These are phyloP conservation scores for Francoa sonchifolia DNA, from an alignment of 441 rosid genomes.

Conservation along the genomic window DNA sequence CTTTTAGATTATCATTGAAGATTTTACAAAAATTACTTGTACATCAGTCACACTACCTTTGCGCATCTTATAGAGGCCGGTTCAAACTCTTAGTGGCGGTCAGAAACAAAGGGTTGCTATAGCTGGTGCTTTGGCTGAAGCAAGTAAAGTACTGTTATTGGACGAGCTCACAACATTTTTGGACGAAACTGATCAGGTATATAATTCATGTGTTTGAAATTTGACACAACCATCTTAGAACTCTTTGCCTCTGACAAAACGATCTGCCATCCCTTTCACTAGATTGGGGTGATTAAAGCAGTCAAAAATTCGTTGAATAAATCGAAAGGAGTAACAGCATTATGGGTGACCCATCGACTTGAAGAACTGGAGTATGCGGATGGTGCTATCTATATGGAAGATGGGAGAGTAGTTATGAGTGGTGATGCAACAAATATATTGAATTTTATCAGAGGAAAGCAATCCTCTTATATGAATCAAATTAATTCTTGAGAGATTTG, in stretches of 20 bases:
- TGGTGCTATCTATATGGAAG: constrained; percentile 81
- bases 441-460: constrained; percentile 44
- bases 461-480: constrained; percentile 36
- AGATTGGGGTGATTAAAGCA: constrained; percentile 86
- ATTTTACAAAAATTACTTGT: background rate
- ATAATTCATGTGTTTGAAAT: too few species aligned
- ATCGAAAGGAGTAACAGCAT: constrained; percentile 58
- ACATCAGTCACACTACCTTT: background rate
- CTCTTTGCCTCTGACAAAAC: too few species aligned
- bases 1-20: background rate
- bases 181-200: constrained; percentile 83
- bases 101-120: constrained; percentile 94
- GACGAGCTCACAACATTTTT: constrained; percentile 94
- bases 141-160: constrained; percentile 67
- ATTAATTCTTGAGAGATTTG: constrained; percentile 45
- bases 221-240: too few species aligned
- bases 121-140: constrained; percentile 96
- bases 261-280: constrained; percentile 5
- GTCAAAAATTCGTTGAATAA: constrained; percentile 44
- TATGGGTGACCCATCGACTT: constrained; percentile 90
- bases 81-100: constrained; percentile 96
- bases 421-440: constrained; percentile 49
- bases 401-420: constrained; percentile 52
- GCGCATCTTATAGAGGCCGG: constrained; percentile 47
- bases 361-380: constrained; percentile 84